Conservation (phyloP, 2,329 filamentous ascomycete species). For the Colletotrichum higginsianum region DNA sequence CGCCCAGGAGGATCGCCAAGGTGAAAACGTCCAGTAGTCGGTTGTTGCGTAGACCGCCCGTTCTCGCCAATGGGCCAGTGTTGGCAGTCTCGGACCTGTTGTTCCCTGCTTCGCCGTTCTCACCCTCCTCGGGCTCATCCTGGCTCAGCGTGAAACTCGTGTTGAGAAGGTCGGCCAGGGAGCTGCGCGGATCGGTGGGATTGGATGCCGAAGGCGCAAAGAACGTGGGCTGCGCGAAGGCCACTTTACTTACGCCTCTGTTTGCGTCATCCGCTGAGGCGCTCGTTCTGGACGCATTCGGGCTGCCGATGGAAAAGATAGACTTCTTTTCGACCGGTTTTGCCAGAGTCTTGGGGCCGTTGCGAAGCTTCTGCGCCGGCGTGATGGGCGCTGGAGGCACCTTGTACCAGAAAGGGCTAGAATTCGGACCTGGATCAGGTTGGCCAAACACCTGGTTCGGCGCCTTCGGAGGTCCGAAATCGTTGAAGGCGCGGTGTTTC, state of each 20-base stretch:
- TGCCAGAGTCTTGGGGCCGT: conserved; percentile 71
- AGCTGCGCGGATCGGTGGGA: conserved; percentile 58
- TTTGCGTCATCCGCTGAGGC: conserved; percentile 30
- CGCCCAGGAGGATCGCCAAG: conserved; percentile 32
- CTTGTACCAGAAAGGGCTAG: conserved; percentile 77
- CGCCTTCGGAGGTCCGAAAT: conserved; percentile 56
- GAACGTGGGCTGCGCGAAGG: conserved; percentile 74
- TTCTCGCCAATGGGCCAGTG: conserved; percentile 9
- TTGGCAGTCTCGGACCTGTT: conserved; percentile 11
- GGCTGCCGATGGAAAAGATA: conserved; percentile 64
- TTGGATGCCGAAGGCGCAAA: conserved; percentile 63
- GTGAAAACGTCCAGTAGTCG: conserved; percentile 41
- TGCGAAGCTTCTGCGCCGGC: conserved; percentile 74
- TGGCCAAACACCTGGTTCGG: conserved; percentile 62
- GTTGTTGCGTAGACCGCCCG: conserved; percentile 35
- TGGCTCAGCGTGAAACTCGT: conserved; percentile 60
- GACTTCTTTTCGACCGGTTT: conserved; percentile 62
- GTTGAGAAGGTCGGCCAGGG: conserved; percentile 61
- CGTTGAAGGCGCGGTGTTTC: conserved; percentile 69
- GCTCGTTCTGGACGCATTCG: conserved; percentile 10
- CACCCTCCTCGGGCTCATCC: conserved; percentile 44
- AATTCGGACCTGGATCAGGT: conserved; percentile 59
- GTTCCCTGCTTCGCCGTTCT: conserved; percentile 10
- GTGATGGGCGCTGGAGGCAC: conserved; percentile 78
- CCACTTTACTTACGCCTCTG: conserved; percentile 48